A percentile compares a stretch with the other conserved stretches of the same genome.
Evolutionary conservation across 768 basidiomycete genomes (phyloP).

Genomic region (Flagelloscypha sp.): DNA sequence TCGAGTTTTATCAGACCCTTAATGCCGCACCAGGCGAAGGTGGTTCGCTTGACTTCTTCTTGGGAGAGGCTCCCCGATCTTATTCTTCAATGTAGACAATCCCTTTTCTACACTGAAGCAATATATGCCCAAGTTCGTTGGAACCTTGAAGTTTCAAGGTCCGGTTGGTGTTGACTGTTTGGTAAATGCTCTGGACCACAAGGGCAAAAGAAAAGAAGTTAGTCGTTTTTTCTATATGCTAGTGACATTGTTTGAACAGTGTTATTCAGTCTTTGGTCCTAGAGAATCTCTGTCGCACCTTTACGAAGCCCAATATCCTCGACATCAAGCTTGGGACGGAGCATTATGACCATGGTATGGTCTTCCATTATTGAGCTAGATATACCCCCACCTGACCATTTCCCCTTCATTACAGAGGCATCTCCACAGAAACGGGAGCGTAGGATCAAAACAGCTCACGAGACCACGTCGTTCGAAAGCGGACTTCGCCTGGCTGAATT

Average conservation of each 20-base stretch:
- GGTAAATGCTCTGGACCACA: neutral
- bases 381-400: too few relatives aligned
- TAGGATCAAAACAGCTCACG: constrained; percentile 43
- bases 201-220: too few relatives aligned
- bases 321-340: constrained; percentile 67
- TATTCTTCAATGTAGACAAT: too few relatives aligned
- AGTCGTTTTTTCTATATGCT: too few relatives aligned
- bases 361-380: too few relatives aligned
- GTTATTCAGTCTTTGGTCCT: too few relatives aligned
- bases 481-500: constrained; percentile 61
- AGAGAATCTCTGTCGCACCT: constrained; percentile 49
- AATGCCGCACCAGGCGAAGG: too few relatives aligned
- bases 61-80: too few relatives aligned
- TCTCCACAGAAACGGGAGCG: constrained; percentile 45
- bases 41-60: too few relatives aligned
- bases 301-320: constrained; percentile 51
- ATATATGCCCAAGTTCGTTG: constrained; percentile 49
- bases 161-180: constrained; percentile 23
- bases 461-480: constrained; percentile 42
- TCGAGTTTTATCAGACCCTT: constrained; percentile 39
- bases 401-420: too few relatives aligned
- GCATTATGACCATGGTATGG: constrained; percentile 43
- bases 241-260: too few relatives aligned
- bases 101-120: too few relatives aligned
- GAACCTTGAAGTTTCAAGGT: constrained; percentile 44